Evolutionary conservation across 2,329 filamentous ascomycete species (phyloP).

Genomic region (Alternaria ethzedia): DNA sequence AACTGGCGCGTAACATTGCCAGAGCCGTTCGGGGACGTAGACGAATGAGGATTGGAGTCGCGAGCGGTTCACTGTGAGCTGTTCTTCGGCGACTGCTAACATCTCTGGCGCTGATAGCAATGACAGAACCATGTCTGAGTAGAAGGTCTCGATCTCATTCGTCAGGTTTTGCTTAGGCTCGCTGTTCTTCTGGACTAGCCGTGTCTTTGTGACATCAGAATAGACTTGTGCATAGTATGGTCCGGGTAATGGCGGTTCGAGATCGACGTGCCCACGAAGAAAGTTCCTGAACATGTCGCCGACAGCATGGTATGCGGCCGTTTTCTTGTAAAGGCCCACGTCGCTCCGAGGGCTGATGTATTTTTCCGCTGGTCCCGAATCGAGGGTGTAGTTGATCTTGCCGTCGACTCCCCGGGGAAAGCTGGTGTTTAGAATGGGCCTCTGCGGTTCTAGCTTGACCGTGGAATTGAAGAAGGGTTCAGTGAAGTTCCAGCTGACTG

Average conservation of each 20-base stretch:
- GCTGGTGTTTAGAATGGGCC: conserved; percentile 40
- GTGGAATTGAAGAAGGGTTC: conserved; percentile 36
- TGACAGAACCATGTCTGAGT: conserved; percentile 44
- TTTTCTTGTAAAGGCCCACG: conserved; percentile 39
- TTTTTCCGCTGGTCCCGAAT: conserved; percentile 28
- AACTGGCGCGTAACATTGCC: conserved; percentile 45
- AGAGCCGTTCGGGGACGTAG: conserved; percentile 38
- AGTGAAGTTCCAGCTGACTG: conserved; percentile 38
- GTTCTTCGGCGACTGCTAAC: conserved; percentile 26
- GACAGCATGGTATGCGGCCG: conserved; percentile 43
- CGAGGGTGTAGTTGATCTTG: conserved; percentile 43
- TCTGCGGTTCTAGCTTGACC: conserved; percentile 27
- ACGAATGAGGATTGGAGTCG: conserved; percentile 39
- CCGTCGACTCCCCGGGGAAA: conserved; percentile 43
- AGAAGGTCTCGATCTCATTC: conserved; percentile 36
- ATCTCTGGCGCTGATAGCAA: conserved; percentile 45
- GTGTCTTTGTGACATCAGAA: conserved; percentile 51
- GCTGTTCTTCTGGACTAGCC: conserved; percentile 48
- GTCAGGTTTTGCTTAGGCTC: conserved; percentile 32
- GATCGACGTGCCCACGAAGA: conserved; percentile 38
- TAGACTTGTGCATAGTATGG: conserved; percentile 34
- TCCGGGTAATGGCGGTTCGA: conserved; percentile 35
- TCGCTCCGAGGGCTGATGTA: conserved; percentile 35
- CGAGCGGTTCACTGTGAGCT: conserved; percentile 26
- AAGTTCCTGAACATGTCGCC: conserved; percentile 41